These are phyloP conservation scores for Phialophora tarda DNA, from an alignment of 2,329 filamentous ascomycete species.

Conservation along the genomic window DNA sequence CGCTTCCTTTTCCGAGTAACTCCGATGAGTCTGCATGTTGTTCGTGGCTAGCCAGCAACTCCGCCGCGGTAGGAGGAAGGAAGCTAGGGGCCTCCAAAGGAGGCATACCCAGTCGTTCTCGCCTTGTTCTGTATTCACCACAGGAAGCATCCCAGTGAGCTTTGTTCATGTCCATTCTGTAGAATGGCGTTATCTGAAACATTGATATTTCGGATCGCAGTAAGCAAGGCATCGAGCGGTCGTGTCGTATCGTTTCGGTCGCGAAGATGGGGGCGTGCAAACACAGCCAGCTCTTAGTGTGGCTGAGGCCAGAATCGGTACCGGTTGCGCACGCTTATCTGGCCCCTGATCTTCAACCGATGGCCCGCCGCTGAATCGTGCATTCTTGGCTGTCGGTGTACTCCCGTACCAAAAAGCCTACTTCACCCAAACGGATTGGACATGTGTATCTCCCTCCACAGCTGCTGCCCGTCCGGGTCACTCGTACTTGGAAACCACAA, in stretches of 20 bases:
- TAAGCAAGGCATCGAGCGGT: not conserved
- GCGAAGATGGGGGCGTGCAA: not conserved
- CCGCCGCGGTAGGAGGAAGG: not conserved
- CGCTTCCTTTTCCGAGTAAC: not conserved
- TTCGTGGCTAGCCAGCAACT: not conserved
- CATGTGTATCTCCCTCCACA: conserved; percentile 25
- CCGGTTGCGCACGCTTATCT: not conserved
- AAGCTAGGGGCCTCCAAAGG: not conserved
- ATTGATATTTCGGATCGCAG: not conserved
- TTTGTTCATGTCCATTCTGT: not conserved
- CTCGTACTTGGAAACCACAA: conserved; percentile 26
- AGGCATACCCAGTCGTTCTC: not conserved
- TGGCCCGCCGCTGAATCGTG: not conserved
- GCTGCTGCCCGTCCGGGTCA: conserved; percentile 20
- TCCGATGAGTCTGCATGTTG: not conserved
- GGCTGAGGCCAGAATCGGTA: not conserved
- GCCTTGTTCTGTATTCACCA: not conserved
- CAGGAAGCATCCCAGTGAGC: not conserved
- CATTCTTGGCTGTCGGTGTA: not conserved
- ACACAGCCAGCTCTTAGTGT: not conserved
- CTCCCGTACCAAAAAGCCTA: not conserved
- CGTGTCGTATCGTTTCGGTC: not conserved
- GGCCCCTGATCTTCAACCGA: not conserved
- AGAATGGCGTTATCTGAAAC: not conserved
- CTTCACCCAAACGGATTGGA: conserved; percentile 23